Base-by-base conservation (phyloP, 106 monocot genomes). In the Vanilla planifolia region DNA sequence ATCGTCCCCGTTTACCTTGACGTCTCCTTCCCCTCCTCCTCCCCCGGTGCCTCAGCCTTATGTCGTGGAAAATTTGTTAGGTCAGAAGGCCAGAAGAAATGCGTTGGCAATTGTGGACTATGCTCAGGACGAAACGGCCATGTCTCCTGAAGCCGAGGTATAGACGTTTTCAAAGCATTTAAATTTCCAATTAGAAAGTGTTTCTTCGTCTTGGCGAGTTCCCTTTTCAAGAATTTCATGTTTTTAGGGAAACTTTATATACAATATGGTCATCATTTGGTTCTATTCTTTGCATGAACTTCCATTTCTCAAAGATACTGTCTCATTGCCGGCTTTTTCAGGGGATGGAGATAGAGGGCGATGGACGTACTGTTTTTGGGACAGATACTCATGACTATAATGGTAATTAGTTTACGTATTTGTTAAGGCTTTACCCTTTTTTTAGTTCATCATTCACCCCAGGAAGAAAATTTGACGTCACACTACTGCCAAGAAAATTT, bases 141-240 rank as follows among this genome's bases (percentile, higher is more conserved):
- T 89, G 80, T 89, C 94, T n/a, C 94, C 94, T 0, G 89, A 89
- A 33, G 61, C 66, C 4, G 85, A 89, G 80, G 94, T 85, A 45
- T 61, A 52, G 11, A 27, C 19, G 16, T 57, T 57, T 55, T n/a
- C 7, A 23, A 4, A 10, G 23, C 30, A 30, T 33, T 24, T 45
- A 9, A 5, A 4, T 28, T 29, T 48, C 6, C 13, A n/a, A 11
- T 46, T 60, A 39, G 46, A 0, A 57, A 39, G n/a, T 29, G 6
- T n/a, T 66, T 3, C 30, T 43, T 67, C 37, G 20, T 10, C 20
- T 10, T 57, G 17, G 22, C 8, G 16, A 19, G 36, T 41, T 59
- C 35, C 35, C 21, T 35, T 36, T 9, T 10, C 14, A 35, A 20
- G 8, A 2, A 1, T 16, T 37, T 37, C 5, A 6, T 37, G 37